phyloP scores from a whole-genome alignment of 1,284 basidiomycete species.

The Cutaneotrichosporon mucoides region DNA sequence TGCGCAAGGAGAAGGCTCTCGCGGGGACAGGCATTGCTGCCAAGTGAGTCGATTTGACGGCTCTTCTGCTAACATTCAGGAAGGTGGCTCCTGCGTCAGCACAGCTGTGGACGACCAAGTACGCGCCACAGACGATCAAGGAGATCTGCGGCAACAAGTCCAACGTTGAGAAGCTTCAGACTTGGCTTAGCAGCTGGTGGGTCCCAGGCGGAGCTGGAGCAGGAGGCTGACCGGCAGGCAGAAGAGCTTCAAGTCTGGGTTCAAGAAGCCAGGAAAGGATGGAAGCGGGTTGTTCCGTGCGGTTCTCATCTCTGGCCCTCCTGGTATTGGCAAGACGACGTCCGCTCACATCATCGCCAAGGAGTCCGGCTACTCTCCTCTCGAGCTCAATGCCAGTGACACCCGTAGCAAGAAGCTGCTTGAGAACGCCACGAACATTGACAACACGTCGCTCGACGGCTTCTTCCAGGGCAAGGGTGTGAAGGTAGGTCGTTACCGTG shows the following conservation, averaged over 20 bases:
- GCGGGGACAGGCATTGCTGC: constrained; percentile 38
- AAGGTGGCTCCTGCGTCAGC: constrained; percentile 49
- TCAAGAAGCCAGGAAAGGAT: constrained; percentile 92
- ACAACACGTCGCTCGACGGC: constrained; percentile 81
- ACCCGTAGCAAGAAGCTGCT: constrained; percentile 93
- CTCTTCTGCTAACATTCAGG: constrained; percentile 27
- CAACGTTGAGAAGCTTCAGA: constrained; percentile 77
- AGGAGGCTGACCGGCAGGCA: constrained; percentile 55
- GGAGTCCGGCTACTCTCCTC: constrained; percentile 80
- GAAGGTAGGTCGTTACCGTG: constrained; percentile 28
- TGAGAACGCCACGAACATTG: constrained; percentile 84
- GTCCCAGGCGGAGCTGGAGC: constrained; percentile 17
- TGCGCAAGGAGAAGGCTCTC: constrained; percentile 56
- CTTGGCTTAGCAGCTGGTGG: constrained; percentile 84
- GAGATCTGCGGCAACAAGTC: constrained; percentile 96
- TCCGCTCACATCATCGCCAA: constrained; percentile 89
- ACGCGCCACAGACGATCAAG: constrained; percentile 80
- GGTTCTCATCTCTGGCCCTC: constrained; percentile 84
- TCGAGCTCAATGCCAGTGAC: constrained; percentile 96
- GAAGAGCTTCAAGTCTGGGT: constrained; percentile 63
- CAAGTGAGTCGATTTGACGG: constrained; percentile 32
- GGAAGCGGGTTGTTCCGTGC: constrained; percentile 83
- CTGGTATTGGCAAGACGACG: constrained; percentile 97
- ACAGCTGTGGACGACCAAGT: constrained; percentile 93
- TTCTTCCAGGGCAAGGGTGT: constrained; percentile 69